Base-by-base conservation (phyloP, 192 early-diverging fungal genomes). In the Entophlyctis luteolus region DNA sequence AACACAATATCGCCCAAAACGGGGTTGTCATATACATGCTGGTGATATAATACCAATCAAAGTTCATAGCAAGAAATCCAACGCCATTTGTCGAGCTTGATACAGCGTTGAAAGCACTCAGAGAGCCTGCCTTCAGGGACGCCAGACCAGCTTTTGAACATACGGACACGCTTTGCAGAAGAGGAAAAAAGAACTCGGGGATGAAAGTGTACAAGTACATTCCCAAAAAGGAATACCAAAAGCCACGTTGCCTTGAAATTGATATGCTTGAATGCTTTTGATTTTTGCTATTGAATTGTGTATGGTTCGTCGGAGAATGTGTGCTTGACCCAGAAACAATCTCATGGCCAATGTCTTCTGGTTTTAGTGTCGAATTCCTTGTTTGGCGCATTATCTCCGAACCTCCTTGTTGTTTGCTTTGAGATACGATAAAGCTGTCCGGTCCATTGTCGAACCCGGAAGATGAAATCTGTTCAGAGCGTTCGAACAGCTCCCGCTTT, bases 31-130 rank as follows among this genome's bases (percentile, higher is more conserved):
- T 50, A 53, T 46, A 70, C 55, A 27, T 45, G 39, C 20, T 34
- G 25, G 37, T 34, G 37, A 59, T 18, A 39, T 59, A 59, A n/a
- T 12, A 16, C 70, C 70, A 72, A 37, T 72, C 70, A 47, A 72
- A 72, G 27, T 50, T 66, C 3, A 65, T n/a, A 10, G 60, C 48
- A 33, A 63, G 5, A 27, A 72, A 6, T 14, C 70, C 70, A 12
- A 65, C 48, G 10, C 70, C 70, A 22, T 65, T 54, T n/a, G 46
- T 27, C 4, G 48, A 22, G 2, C 59, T 48, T 48, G 32, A 34
- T 14, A 53, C 29, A 32, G 70, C 60, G 14, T 65, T 45, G 20
- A 55, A 47, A 3, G 48, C 4, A 4, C 25, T 37, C 35, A 66
- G 8, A 8, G 42, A 20, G 18, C 63, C 63, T 23, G 27, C n/a